Evolutionary conservation across 192 early-diverging fungal genomes (phyloP), one percentile per base, ranked within the genome.

Genomic region (Coemansia sp.): DNA sequence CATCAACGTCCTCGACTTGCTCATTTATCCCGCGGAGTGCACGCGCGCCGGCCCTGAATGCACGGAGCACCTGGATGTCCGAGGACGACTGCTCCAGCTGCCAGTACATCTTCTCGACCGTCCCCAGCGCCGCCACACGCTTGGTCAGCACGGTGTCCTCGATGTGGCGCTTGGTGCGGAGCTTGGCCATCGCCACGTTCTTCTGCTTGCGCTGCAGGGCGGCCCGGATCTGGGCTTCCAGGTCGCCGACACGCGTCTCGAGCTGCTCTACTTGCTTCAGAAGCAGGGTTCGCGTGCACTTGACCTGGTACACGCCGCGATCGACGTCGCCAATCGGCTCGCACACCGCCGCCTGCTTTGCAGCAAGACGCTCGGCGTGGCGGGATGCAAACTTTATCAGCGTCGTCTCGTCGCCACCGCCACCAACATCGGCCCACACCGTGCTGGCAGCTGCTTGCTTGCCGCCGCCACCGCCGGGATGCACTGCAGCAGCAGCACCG

Each of bases 71-170:
- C 65, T 81, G 78, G 17, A 75, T 53, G 41, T 81, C 78, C 13
- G 78, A 75, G 11, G 64, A 51, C 1, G 73, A 57, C 64, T 81
- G 78, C 64, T 81, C 66, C 38, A 81, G 63, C 57, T 72, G 69
- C 32, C 71, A 19, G 14, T 64, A 50, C 8, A 81, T 61, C 14
- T 57, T 69, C 20, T 75, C 69, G 10, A 81, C 49, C 19, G 48
- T 65, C 13, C 75, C 60, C 19, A 75, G 45, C 2, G 78, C 69
- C 17, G 37, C 62, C 7, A 72, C 19, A 2, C 73, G 78, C 25
- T 69, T 65, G 0, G 67, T 16, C 63, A 81, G 38, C 1, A 75
- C 53, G 48, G 53, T 60, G 2, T 48, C 9, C 45, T 72, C 73
- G 13, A 81, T 68, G 20, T 72, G 73, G 0, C 53, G 65, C 25